These are phyloP conservation scores for Claviceps quebecensis DNA, from an alignment of 2,329 filamentous ascomycete genomes.

Conservation along the genomic window DNA sequence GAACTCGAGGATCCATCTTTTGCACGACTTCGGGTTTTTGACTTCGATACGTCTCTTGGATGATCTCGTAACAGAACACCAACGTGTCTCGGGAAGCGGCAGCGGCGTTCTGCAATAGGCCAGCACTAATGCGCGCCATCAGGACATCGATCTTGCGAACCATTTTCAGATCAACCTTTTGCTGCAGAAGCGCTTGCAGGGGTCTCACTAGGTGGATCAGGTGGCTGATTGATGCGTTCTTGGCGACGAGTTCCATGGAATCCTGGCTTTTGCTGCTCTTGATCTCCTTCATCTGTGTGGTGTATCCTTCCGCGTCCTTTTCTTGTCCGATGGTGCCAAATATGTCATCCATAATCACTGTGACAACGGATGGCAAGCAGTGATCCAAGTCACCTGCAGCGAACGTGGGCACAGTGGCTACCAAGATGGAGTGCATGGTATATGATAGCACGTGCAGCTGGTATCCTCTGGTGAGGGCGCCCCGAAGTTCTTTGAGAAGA, in stretches of 20 bases:
- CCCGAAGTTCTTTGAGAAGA: conserved; percentile 79
- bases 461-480: conserved; percentile 71
- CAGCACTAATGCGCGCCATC: conserved; percentile 67
- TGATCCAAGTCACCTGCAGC: conserved; percentile 79
- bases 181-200: conserved; percentile 61
- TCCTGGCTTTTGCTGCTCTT: conserved; percentile 98
- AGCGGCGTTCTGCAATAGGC: conserved; percentile 67
- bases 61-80: conserved; percentile 90
- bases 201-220: conserved; percentile 67
- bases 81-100: conserved; percentile 69
- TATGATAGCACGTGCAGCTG: conserved; percentile 92
- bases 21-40: conserved; percentile 35
- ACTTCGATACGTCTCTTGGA: conserved; percentile 69
- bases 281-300: conserved; percentile 90
- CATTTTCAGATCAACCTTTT: conserved; percentile 72
- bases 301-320: conserved; percentile 93
- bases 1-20: conserved; percentile 48
- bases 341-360: conserved; percentile 91
- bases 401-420: conserved; percentile 58
- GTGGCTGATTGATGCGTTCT: conserved; percentile 60
- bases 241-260: conserved; percentile 85
- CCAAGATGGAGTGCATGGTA: conserved; percentile 82
- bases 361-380: conserved; percentile 63
- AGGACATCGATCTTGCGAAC: conserved; percentile 85
- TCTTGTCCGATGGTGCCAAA: conserved; percentile 88